Evolutionary conservation across 2,329 filamentous ascomycete genomes (phyloP), one percentile per base, ranked within the genome.

Genomic region (Colletotrichum salicis): DNA sequence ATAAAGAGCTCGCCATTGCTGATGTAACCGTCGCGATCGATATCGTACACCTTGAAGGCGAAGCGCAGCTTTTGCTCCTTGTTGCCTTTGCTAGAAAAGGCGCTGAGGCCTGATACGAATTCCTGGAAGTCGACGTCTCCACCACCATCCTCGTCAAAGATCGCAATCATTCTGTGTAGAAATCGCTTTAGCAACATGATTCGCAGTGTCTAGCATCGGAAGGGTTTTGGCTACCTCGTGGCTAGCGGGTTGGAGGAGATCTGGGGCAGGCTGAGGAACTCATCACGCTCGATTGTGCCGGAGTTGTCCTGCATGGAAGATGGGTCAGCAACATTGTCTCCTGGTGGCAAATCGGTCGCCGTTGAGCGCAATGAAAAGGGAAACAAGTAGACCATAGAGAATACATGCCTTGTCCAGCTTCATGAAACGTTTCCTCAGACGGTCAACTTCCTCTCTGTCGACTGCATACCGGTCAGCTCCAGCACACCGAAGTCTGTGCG

Each of bases 1-100:
- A 99, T 98, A 83, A 98, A 99, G 63, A 99, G 90, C 87, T 99
- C 96, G 78, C 96, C 96, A 83, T 99, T 99, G 86, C 94, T 97
- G 80, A 99, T 99, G 85, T 94, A 99, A 29, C 96, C 96, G 83
- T 99, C 96, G 72, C 96, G 94, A 84, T 99, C 96, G 79, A 99
- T 98, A 82, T 99, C 96, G 87, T 99, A 99, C 73, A 99, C 96
- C 84, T 98, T 97, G 90, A 99, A 99, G 56, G 96, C 96, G 80
- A 99, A 99, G 66, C 91, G 92, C 75, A 98, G 89, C 87, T 99
- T 99, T 86, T 99, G 96, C 84, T 98, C 95, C 87, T 99, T 98
- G 86, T 98, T 98, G 74, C 96, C 96, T 86, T 98, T 98, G 84
- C 93, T 95, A 81, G 93, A 96, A 88, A 99, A 99, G 52, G 96